Conservation (phyloP, 345 rosid species). For the Hevea brasiliensis region DNA sequence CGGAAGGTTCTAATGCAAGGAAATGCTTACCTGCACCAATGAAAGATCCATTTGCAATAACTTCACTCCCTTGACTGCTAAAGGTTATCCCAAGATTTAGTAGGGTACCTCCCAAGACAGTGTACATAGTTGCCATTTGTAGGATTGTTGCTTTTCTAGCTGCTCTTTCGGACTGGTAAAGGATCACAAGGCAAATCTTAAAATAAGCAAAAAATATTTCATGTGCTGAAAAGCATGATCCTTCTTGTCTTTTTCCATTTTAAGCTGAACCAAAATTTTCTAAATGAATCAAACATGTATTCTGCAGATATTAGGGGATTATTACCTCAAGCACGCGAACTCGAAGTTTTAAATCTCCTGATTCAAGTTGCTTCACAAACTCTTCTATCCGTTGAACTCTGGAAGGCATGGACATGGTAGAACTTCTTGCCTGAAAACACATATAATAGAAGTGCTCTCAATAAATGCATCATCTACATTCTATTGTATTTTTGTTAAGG, state of each 20-base stretch:
- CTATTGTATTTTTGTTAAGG: neutral
- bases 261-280: neutral
- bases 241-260: neutral
- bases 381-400: conserved; percentile 83
- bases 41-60: conserved; percentile 74
- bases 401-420: conserved; percentile 83
- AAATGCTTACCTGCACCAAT: conserved; percentile 66
- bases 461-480: neutral
- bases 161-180: conserved; percentile 81
- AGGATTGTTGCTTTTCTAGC: conserved; percentile 77
- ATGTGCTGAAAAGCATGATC: conserved; percentile 2
- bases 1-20: neutral
- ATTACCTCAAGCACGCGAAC: conserved; percentile 94
- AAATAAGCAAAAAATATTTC: neutral
- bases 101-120: conserved; percentile 77
- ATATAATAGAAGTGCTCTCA: conserved; percentile 16
- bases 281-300: neutral
- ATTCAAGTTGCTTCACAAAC: conserved; percentile 80
- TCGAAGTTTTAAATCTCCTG: conserved; percentile 87
- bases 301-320: neutral
- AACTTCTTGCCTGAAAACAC: conserved; percentile 68
- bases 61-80: conserved; percentile 58
- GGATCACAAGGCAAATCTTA: neutral
- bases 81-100: conserved; percentile 82
- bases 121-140: conserved; percentile 91